Evolutionary conservation across 257 asterid species (phyloP), one percentile per base, ranked within the genome.

Genomic region (Thymus mandschuricus): DNA sequence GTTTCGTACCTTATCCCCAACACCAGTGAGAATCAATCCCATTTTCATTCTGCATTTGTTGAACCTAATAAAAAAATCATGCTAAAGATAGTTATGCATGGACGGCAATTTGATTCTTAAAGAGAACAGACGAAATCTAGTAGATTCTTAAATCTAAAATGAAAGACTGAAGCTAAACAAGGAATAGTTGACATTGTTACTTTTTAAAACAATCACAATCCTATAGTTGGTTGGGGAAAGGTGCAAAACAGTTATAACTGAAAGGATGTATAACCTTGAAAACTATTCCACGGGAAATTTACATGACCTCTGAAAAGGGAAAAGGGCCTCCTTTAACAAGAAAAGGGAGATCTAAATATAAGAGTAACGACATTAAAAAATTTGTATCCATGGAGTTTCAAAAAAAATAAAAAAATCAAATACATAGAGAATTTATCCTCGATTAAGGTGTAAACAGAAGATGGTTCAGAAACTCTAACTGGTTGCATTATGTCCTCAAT

Each of bases 21-120:
- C 97, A 52, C 99, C 99, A 12, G 99, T 88, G 74, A 94, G 97
- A 76, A 89, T 59, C 82, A 84, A 51, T 11, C 99, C 99, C 88
- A 55, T 89, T 92, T 91, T 94, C 99, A 94, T 88, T 69, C 88
- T 87, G 88, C 99, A 94, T 81, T 82, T 84, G 73, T 74, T 84
- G 44, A 91, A 81, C 91, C 98, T 92, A 74, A 66, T 44, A 72
- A 58, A 21, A 72, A 62, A 79, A 66, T 55, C 75, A 82, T 5
- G 72, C 58, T 43, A 62, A 73, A 75, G 62, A 70, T 64, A 71
- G 68, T 64, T 70, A 64, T 4, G 49, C 72, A 64, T 71, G 73
- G 35, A 71, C 62, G 34, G 35, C 48, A 77, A 64, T 75, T 67
- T 58, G 44, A 57, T 70, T 11, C 76, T 45, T 27, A 68, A 80